Percentiles rank a stretch among this genome's conserved stretches.
Conservation (phyloP, 2,329 filamentous ascomycete species). For the Myotisia sp. region DNA sequence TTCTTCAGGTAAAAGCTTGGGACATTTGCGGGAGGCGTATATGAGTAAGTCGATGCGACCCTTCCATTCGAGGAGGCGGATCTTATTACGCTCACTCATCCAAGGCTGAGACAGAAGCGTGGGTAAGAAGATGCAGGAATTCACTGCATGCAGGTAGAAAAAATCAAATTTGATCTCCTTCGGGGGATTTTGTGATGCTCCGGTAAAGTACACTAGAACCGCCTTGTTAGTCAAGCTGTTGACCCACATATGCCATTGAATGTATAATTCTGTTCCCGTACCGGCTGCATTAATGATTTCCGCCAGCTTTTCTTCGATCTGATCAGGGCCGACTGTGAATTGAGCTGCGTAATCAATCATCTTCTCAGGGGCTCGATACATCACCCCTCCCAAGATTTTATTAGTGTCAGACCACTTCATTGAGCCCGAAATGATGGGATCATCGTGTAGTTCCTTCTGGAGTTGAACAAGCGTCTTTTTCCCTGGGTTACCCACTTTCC, state of each 20-base stretch:
- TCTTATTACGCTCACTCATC: constrained; percentile 47
- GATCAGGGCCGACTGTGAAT: constrained; percentile 42
- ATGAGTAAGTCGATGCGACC: constrained; percentile 58
- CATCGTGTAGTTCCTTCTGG: constrained; percentile 42
- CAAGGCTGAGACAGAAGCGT: constrained; percentile 47
- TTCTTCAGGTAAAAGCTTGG: constrained; percentile 45
- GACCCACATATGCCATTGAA: not conserved
- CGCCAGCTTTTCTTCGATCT: constrained; percentile 43
- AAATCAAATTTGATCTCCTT: constrained; percentile 69
- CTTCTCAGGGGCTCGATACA: constrained; percentile 48
- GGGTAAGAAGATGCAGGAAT: constrained; percentile 58
- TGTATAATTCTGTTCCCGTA: constrained; percentile 12
- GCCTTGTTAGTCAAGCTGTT: not conserved
- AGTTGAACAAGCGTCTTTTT: constrained; percentile 42
- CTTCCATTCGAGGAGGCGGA: constrained; percentile 67
- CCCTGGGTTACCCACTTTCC: constrained; percentile 18
- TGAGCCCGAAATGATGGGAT: constrained; percentile 44
- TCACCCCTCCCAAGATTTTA: constrained; percentile 54
- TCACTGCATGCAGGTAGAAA: constrained; percentile 66
- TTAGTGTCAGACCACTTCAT: constrained; percentile 42
- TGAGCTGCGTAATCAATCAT: constrained; percentile 48
- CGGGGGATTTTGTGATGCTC: constrained; percentile 47
- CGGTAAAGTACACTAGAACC: constrained; percentile 39
- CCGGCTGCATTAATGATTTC: constrained; percentile 57
- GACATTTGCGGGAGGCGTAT: constrained; percentile 55